Base-by-base conservation (phyloP, 2,329 filamentous ascomycete genomes). In the Fusarium duplospermum region DNA sequence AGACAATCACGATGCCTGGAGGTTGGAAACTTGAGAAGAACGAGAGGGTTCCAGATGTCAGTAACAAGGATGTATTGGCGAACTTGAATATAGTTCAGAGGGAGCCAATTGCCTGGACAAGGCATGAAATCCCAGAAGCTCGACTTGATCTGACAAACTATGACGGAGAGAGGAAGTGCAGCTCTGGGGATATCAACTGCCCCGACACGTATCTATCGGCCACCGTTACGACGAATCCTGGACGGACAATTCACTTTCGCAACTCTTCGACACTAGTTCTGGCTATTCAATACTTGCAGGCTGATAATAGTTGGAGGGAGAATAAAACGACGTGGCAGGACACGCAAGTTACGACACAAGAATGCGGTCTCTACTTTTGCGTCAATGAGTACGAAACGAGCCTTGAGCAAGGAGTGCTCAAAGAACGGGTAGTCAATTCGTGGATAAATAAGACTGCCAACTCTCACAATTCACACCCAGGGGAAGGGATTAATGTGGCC, bases 301-400 rank as follows among this genome's bases (percentile, higher is more conserved):
- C 64, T 14, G 20, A 62, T n/a, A n/a, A 64, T 2, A 66, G 24
- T 4, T 75, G 64, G 62, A 7, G 5, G 2, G 8, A 65, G 1
- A 66, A 70, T 4, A 2, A 18, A 1, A 72, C 64, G 0, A 6
- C 13, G 0, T 74, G 72, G 73, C 33, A 74, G 5, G 6, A 69
- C 0, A 69, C 69, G 0, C 3, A 1, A 0, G 52, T 74, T 3
- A 58, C 14, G 0, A 50, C 64, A 2, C 24, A 52, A 2, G 69
- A 74, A 8, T 75, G 71, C 14, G 58, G 57, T 13, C 9, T 75
- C 1, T 67, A 59, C 4, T 38, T 74, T 13, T 75, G 71, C 16
- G 24, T 64, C 1, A 72, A 72, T 5, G 35, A 62, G 4, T 70
- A 72, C 24, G 2, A 66, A 2, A 22, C 61, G 13, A 24, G 1